Percentiles rank a stretch among this genome's conserved stretches.
These are phyloP conservation scores for Murraya koenigii DNA, from an alignment of 345 rosid genomes.

Conservation along the genomic window DNA sequence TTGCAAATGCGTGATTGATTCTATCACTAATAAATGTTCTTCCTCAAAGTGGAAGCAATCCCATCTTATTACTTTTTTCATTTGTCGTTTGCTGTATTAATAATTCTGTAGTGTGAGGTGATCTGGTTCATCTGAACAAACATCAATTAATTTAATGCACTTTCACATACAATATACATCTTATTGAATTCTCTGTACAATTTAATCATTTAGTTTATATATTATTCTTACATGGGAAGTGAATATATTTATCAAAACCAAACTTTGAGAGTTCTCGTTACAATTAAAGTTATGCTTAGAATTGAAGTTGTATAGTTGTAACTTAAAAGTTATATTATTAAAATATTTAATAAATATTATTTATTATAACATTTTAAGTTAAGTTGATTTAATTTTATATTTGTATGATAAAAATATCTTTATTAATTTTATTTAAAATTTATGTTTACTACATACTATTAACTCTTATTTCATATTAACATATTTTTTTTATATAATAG, in stretches of 20 bases:
- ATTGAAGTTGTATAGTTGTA: no score
- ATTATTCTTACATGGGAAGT: background rate
- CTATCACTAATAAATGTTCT: background rate
- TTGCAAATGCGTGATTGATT: background rate
- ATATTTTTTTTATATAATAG: no score
- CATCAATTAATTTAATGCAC: background rate
- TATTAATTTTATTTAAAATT: no score
- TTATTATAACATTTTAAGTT: fast-evolving
- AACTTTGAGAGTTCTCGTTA: fast-evolving
- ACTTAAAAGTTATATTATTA: no score
- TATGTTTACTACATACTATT: no score
- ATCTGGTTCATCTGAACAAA: background rate
- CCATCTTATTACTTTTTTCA: background rate
- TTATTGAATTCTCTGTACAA: background rate
- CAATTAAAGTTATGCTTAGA: no score
- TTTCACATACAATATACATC: background rate
- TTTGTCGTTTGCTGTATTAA: background rate
- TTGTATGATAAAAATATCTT: no score
- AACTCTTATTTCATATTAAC: no score
- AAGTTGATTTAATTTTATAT: no score
- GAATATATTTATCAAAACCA: background rate
- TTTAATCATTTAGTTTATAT: no score
- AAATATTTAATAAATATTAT: no score
- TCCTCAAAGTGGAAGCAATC: background rate
- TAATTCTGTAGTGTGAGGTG: background rate